A percentile compares a stretch with the other conserved stretches of the same genome.
Conservation (phyloP, 2,329 filamentous ascomycete species). For the Xylariaceae sp. region DNA sequence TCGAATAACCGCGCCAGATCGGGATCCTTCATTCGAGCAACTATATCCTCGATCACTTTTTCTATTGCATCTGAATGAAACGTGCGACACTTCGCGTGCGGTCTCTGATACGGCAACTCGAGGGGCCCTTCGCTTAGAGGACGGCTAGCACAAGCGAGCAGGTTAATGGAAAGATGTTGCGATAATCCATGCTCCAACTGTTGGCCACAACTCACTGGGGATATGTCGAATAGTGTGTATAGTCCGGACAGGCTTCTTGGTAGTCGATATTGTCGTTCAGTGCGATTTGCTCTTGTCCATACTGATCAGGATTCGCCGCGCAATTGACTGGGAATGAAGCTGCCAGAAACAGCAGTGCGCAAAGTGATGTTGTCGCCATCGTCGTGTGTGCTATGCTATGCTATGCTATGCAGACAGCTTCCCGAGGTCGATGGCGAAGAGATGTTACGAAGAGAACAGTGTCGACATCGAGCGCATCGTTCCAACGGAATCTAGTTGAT, state of each 20-base stretch:
- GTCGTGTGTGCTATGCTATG: not conserved
- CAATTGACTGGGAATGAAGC: constrained; percentile 24
- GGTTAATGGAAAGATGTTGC: constrained; percentile 15
- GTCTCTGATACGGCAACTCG: constrained; percentile 84
- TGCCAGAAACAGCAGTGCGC: constrained; percentile 25
- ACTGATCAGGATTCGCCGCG: constrained; percentile 30
- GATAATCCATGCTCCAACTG: not conserved
- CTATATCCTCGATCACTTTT: constrained; percentile 83
- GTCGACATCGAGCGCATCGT: constrained; percentile 1
- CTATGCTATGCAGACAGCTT: not conserved
- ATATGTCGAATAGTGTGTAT: constrained; percentile 63
- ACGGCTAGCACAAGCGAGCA: constrained; percentile 55
- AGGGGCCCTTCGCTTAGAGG: constrained; percentile 83
- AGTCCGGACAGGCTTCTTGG: constrained; percentile 66
- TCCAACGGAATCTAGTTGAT: not conserved
- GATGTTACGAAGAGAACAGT: not conserved
- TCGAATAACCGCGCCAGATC: constrained; percentile 93
- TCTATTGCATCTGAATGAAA: constrained; percentile 89
- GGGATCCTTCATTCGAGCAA: constrained; percentile 77
- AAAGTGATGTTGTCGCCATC: constrained; percentile 7
- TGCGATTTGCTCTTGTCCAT: constrained; percentile 43
- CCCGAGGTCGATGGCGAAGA: not conserved
- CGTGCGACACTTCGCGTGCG: constrained; percentile 80
- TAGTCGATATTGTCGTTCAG: constrained; percentile 43
- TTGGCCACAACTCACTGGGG: constrained; percentile 57